Evolutionary conservation across 148 eudicot genomes (phyloP).

Genomic region (Beta vulgaris): DNA sequence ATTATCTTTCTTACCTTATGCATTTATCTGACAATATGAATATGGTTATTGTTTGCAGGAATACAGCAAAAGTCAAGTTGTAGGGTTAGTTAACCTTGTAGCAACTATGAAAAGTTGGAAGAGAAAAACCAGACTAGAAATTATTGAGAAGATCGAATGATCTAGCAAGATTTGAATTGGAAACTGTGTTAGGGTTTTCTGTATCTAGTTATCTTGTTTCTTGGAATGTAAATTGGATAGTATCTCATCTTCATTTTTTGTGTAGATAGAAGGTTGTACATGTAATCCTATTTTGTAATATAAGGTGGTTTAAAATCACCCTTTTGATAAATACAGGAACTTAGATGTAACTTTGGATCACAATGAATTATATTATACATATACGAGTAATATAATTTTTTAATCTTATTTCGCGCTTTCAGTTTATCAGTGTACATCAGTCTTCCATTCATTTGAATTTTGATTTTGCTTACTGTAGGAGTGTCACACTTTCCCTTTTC

Average conservation of each 20-base stretch:
- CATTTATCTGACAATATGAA: slow-evolving; percentile 6
- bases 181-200: slow-evolving; percentile 10
- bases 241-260: neutral
- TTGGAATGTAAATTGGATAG: slow-evolving; percentile 21
- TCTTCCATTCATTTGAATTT: neutral
- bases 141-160: slow-evolving; percentile 75
- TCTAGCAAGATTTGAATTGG: neutral
- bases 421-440: neutral
- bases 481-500: no score
- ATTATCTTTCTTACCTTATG: neutral
- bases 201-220: neutral
- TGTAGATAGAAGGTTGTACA: slow-evolving; percentile 35
- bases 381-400: neutral
- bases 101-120: slow-evolving; percentile 93
- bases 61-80: slow-evolving; percentile 68
- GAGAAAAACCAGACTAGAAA: slow-evolving; percentile 84
- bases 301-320: slow-evolving; percentile 9
- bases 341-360: slow-evolving; percentile 31
- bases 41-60: slow-evolving; percentile 43
- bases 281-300: slow-evolving; percentile 30
- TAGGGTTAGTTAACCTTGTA: slow-evolving; percentile 85
- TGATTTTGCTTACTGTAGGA: no score
- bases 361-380: slow-evolving; percentile 2
- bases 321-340: neutral
- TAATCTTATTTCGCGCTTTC: neutral